phyloP scores from a whole-genome alignment of 129 eudicot species.

The Pulicaria dysenterica region DNA sequence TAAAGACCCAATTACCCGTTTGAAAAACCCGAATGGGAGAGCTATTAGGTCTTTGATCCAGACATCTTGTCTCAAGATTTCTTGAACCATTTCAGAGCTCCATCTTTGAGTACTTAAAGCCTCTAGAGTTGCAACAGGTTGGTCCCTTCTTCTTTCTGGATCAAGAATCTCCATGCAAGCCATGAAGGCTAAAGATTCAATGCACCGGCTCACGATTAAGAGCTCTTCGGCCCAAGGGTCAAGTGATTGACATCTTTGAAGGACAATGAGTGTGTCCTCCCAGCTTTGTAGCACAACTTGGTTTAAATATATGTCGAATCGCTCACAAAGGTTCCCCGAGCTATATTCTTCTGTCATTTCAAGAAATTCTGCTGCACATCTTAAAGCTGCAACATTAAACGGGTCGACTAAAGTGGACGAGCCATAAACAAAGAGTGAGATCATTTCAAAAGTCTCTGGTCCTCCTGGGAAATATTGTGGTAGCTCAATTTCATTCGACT shows the following conservation, averaged over 20 bases:
- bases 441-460: slow-evolving; percentile 78
- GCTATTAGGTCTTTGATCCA: slow-evolving; percentile 90
- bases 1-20: slow-evolving; percentile 75
- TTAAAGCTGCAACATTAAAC: slow-evolving; percentile 69
- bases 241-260: slow-evolving; percentile 62
- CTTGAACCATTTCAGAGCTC: slow-evolving; percentile 49
- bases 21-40: slow-evolving; percentile 74
- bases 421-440: slow-evolving; percentile 83
- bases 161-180: slow-evolving; percentile 99
- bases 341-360: slow-evolving; percentile 66
- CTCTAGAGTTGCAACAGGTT: slow-evolving; percentile 62
- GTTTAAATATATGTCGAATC: slow-evolving; percentile 84
- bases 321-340: slow-evolving; percentile 73
- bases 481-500: slow-evolving; percentile 64
- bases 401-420: slow-evolving; percentile 83
- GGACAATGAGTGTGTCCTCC: slow-evolving; percentile 86
- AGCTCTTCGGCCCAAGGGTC: slow-evolving; percentile 90
- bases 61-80: slow-evolving; percentile 55
- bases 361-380: slow-evolving; percentile 87
- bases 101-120: slow-evolving; percentile 62
- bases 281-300: slow-evolving; percentile 93
- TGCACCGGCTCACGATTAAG: slow-evolving; percentile 88
- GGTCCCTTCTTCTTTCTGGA: slow-evolving; percentile 81
- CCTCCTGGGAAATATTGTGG: slow-evolving; percentile 88
- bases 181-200: slow-evolving; percentile 95